Evolutionary conservation across 495 filamentous ascomycete species (phyloP), one percentile per base, ranked within the genome.

Genomic region (Geopyxis carbonaria): DNA sequence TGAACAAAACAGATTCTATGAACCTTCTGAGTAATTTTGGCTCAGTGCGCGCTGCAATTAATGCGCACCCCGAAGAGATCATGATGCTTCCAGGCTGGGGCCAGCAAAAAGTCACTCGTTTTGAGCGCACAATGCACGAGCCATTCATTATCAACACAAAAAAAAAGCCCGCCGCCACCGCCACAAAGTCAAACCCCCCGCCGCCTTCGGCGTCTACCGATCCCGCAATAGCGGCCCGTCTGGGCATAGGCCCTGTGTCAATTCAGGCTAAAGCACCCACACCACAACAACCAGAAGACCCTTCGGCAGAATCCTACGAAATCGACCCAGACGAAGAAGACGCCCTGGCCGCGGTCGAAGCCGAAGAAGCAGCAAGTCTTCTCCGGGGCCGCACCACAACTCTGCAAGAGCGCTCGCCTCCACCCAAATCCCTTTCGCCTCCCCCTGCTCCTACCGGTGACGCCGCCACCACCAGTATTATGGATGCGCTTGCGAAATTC

Each of bases 1-100:
- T 99, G 48, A 99, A 94, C 57, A 93, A 92, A 57, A 80, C 85
- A 3, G 87, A 99, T 59, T 80, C 91, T 0, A 73, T 92, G 2
- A 76, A 78, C 27, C 61, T 95, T 27, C 81, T 94, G 5, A 75
- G 76, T 24, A 80, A 75, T 11, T 95, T 94, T 62, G 91, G 91
- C 4, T 87, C 76, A 40, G 56, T 95, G 22, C 70, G 76, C 49
- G 76, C 78, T 18, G 89, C 87, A 0, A 62, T 95, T 23, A 95
- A 94, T 61, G 86, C 82, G 10, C 66, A 72, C 9, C 75, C 80
- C 1, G 91, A 99, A 49, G 78, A 91, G 57, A 64, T 95, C 31
- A 67, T 72, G 20, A 57, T 80, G 29, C 72, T 99, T 20, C 68
- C 76, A 4, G 89, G 89, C 7, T 95, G 86, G 86, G 89, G 89